Conservation (phyloP, 257 asterid genomes). For the Voacanga thouarsii region DNA sequence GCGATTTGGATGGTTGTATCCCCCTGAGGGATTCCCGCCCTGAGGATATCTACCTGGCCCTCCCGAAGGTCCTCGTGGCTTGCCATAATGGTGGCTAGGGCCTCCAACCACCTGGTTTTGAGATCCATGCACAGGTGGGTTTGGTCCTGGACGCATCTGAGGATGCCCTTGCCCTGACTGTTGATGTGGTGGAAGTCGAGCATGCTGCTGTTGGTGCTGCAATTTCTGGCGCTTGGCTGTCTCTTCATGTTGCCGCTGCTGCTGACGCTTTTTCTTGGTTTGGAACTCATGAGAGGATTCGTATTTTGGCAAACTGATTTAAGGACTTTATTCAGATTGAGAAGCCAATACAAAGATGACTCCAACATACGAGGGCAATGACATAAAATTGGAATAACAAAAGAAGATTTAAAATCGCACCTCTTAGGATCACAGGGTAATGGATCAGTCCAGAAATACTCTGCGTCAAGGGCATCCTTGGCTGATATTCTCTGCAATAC, state of each 20-base stretch:
- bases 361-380: not conserved
- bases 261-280: conserved; percentile 90
- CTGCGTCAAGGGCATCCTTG: conserved; percentile 82
- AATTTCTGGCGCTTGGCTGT: conserved; percentile 68
- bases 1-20: conserved; percentile 68
- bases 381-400: not conserved
- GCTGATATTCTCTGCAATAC: conserved; percentile 74
- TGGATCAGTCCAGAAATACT: conserved; percentile 87
- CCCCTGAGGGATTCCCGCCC: conserved; percentile 70
- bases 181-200: conserved; percentile 65
- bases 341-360: conserved; percentile 8
- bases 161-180: conserved; percentile 66
- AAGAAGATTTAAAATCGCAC: conserved; percentile 25
- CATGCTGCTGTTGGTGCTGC: conserved; percentile 65
- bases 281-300: conserved; percentile 91
- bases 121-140: conserved; percentile 43
- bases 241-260: conserved; percentile 74
- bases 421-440: conserved; percentile 88
- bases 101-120: conserved; percentile 66
- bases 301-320: conserved; percentile 67
- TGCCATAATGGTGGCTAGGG: conserved; percentile 62
- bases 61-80: conserved; percentile 72
- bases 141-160: conserved; percentile 65
- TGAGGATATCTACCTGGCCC: conserved; percentile 81
- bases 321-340: not conserved